Evolutionary conservation across 345 rosid genomes (phyloP).

Genomic region (Populus euphratica): DNA sequence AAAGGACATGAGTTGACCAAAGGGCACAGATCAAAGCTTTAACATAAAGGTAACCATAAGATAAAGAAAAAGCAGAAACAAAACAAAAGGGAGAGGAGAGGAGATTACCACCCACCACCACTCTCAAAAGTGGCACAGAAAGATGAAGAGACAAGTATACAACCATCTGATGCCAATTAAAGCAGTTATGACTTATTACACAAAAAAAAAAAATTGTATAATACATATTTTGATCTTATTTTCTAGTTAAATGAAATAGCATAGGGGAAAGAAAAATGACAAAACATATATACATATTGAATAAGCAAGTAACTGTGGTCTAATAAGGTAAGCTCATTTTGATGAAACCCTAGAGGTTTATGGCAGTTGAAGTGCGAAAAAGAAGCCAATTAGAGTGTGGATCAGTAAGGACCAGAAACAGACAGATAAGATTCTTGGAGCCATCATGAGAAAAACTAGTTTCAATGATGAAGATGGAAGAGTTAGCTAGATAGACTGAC

Average conservation of each 20-base stretch:
- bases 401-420: conserved; percentile 26
- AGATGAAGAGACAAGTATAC: conserved; percentile 5
- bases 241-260: background rate
- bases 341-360: conserved; percentile 9
- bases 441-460: conserved; percentile 36
- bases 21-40: conserved; percentile 14
- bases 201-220: background rate
- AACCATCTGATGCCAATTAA: background rate
- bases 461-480: conserved; percentile 40
- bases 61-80: conserved; percentile 5
- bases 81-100: conserved; percentile 19
- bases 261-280: background rate
- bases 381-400: conserved; percentile 19
- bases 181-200: background rate
- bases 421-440: conserved; percentile 46
- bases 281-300: no score
- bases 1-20: conserved; percentile 18
- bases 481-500: conserved; percentile 31
- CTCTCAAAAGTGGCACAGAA: conserved; percentile 3
- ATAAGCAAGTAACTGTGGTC: no score
- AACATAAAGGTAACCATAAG: conserved; percentile 1
- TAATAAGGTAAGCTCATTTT: background rate
- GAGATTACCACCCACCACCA: conserved; percentile 24
- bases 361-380: background rate
- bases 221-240: background rate